These are phyloP conservation scores for Yamadazyma epiphylla DNA, from an alignment of 1,139 yeast genomes.

Conservation along the genomic window DNA sequence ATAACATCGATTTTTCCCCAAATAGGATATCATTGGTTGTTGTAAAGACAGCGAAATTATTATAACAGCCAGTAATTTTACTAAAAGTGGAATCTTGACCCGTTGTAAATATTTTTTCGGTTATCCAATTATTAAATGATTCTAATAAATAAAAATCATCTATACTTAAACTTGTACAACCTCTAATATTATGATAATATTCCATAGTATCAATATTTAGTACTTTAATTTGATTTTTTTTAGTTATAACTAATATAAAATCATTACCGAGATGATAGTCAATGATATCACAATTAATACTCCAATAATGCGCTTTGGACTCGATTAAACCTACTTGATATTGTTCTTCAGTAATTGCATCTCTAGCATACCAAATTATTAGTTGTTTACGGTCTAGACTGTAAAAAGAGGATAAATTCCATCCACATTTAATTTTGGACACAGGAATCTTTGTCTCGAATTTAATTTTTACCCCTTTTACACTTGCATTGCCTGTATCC, in stretches of 20 bases:
- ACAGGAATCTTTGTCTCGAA: conserved; percentile 32
- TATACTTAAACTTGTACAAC: conserved; percentile 5
- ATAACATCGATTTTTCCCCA: conserved; percentile 25
- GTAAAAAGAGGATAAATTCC: conserved; percentile 58
- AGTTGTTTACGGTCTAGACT: conserved; percentile 45
- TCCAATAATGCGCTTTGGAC: conserved; percentile 33
- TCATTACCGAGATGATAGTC: conserved; percentile 59
- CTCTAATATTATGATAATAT: conserved; percentile 9
- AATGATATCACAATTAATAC: conserved; percentile 34
- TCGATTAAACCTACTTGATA: conserved; percentile 16
- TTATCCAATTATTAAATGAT: conserved; percentile 30
- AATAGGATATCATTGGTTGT: conserved; percentile 41
- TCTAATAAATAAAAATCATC: conserved; percentile 8
- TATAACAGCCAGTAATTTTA: conserved; percentile 48
- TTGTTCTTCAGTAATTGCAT: conserved; percentile 13
- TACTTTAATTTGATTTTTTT: conserved; percentile 28
- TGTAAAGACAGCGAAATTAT: conserved; percentile 51
- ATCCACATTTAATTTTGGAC: conserved; percentile 58
- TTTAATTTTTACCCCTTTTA: conserved; percentile 44
- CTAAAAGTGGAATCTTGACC: conserved; percentile 27
- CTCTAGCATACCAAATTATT: conserved; percentile 56
- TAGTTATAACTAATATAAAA: conserved; percentile 47
- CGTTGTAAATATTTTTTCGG: conserved; percentile 12
- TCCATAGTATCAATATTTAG: conserved; percentile 8
- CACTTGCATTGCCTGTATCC: conserved; percentile 48